A percentile compares a stretch with the other conserved stretches of the same genome.
These are phyloP conservation scores for Cercospora sesami DNA, from an alignment of 2,329 filamentous ascomycete genomes.

Conservation along the genomic window DNA sequence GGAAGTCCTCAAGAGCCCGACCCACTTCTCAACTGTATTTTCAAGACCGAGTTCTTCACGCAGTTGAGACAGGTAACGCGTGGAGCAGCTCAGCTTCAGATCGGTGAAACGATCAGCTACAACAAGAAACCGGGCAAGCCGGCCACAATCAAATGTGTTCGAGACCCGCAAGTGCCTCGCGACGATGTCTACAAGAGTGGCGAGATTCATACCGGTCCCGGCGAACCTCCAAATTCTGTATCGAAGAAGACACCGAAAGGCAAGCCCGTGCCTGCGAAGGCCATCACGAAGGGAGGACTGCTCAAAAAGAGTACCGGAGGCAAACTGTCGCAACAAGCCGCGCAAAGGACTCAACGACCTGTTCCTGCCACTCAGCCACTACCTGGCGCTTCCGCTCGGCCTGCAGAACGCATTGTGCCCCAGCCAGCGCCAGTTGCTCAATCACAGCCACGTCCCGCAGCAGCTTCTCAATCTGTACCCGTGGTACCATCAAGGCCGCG, in stretches of 20 bases:
- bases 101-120: slow-evolving; percentile 85
- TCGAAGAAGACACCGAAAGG: slow-evolving; percentile 84
- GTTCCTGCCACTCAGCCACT: slow-evolving; percentile 49
- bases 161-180: slow-evolving; percentile 71
- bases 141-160: slow-evolving; percentile 82
- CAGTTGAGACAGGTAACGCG: slow-evolving; percentile 80
- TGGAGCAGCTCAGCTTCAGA: slow-evolving; percentile 76
- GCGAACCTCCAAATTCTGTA: slow-evolving; percentile 77
- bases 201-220: slow-evolving; percentile 79
- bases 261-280: slow-evolving; percentile 81
- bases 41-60: slow-evolving; percentile 97
- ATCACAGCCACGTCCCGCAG: not conserved
- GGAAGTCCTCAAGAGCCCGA: slow-evolving; percentile 91
- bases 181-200: slow-evolving; percentile 93
- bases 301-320: slow-evolving; percentile 74
- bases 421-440: slow-evolving; percentile 19
- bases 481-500: not conserved
- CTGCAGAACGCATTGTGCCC: slow-evolving; percentile 34
- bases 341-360: slow-evolving; percentile 46
- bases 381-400: slow-evolving; percentile 33
- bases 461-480: not conserved
- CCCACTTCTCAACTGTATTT: slow-evolving; percentile 85
- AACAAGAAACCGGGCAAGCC: slow-evolving; percentile 97
- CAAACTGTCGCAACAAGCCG: slow-evolving; percentile 62
- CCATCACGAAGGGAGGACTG: slow-evolving; percentile 90